These are phyloP conservation scores for Alternaria postmessia DNA, from an alignment of 2,329 filamentous ascomycete genomes.

Conservation along the genomic window DNA sequence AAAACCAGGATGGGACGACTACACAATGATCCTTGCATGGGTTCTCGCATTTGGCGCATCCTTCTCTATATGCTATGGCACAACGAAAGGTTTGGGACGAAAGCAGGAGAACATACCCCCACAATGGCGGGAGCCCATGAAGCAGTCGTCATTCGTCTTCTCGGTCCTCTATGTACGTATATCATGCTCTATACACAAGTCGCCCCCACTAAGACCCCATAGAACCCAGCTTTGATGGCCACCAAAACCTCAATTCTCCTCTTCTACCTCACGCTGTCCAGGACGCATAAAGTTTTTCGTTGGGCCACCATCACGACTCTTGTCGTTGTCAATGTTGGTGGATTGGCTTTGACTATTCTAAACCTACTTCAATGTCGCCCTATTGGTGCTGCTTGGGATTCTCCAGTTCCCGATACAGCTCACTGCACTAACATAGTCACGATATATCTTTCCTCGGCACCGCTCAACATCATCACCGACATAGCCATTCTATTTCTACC, in stretches of 20 bases:
- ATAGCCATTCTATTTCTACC: slow-evolving; percentile 86
- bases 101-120: slow-evolving; percentile 68
- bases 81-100: slow-evolving; percentile 71
- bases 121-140: slow-evolving; percentile 61
- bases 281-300: slow-evolving; percentile 78
- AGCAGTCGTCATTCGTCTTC: slow-evolving; percentile 67
- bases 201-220: slow-evolving; percentile 27
- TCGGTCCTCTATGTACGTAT: slow-evolving; percentile 65
- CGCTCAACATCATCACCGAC: slow-evolving; percentile 91
- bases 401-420: slow-evolving; percentile 55
- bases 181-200: neutral
- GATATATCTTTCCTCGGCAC: slow-evolving; percentile 76
- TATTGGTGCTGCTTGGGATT: slow-evolving; percentile 71
- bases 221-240: slow-evolving; percentile 90
- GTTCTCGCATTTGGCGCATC: slow-evolving; percentile 72
- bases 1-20: slow-evolving; percentile 78
- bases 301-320: slow-evolving; percentile 84
- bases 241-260: slow-evolving; percentile 92
- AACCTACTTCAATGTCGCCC: slow-evolving; percentile 89
- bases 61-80: slow-evolving; percentile 71
- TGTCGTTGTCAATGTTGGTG: slow-evolving; percentile 78
- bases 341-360: slow-evolving; percentile 80
- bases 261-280: slow-evolving; percentile 86
- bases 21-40: slow-evolving; percentile 83
- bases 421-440: slow-evolving; percentile 69